Percentiles rank a stretch among this genome's conserved stretches.
Conservation (phyloP, 345 rosid genomes). For the Limnanthes douglasii region DNA sequence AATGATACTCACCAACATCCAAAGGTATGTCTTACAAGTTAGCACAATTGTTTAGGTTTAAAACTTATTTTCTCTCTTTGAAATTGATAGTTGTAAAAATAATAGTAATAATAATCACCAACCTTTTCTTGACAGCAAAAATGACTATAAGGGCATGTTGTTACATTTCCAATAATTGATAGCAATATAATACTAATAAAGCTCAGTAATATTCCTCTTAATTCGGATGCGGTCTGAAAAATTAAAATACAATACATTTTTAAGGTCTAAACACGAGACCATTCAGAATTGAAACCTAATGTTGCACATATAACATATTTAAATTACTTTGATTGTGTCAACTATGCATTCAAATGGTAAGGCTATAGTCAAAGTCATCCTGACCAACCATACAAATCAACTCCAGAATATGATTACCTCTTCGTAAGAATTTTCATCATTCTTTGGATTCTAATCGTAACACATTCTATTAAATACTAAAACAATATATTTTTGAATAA, state of each 20-base stretch:
- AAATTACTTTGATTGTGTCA: conserved; percentile 61
- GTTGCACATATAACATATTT: not conserved
- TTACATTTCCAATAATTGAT: conserved; percentile 83
- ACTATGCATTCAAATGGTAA: conserved; percentile 70
- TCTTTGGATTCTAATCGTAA: conserved; percentile 23
- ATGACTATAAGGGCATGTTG: too few relatives aligned
- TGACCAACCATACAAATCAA: conserved; percentile 61
- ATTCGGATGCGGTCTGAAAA: conserved; percentile 52
- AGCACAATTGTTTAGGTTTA: too few relatives aligned
- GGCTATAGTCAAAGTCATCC: conserved; percentile 66
- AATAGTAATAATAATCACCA: too few relatives aligned
- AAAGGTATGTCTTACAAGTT: too few relatives aligned
- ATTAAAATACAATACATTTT: not conserved
- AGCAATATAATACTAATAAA: conserved; percentile 81
- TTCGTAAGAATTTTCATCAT: conserved; percentile 21
- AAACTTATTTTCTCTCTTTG: too few relatives aligned
- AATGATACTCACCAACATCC: too few relatives aligned
- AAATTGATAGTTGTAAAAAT: too few relatives aligned
- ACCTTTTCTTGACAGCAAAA: too few relatives aligned
- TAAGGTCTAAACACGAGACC: too few relatives aligned
- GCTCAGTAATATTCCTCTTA: conserved; percentile 84
- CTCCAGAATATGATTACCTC: conserved; percentile 77
- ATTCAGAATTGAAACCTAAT: too few relatives aligned
- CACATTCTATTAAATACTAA: conserved; percentile 1
- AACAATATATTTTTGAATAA: not conserved